Conservation (phyloP, 2,329 filamentous ascomycete genomes). For the Aspergillus amoenus region DNA sequence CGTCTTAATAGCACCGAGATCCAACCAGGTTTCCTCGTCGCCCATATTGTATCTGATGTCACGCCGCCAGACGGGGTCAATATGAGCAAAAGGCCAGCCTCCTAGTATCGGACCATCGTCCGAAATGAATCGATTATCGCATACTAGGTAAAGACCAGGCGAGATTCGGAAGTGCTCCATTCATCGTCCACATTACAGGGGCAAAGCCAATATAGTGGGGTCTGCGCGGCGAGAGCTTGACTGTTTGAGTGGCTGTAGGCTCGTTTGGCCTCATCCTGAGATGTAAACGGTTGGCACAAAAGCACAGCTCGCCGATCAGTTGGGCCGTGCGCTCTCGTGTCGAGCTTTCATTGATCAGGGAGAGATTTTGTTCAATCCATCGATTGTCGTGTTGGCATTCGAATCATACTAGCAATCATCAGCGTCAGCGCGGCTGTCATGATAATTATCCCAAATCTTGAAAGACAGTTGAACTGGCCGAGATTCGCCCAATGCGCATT, state of each 20-base stretch:
- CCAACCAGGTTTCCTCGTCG: not conserved
- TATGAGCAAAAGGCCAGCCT: not conserved
- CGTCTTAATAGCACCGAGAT: too few species aligned
- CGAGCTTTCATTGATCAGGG: not conserved
- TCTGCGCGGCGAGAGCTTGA: not conserved
- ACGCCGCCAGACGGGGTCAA: too few species aligned
- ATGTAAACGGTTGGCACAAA: not conserved
- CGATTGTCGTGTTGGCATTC: not conserved
- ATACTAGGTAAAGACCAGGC: not conserved
- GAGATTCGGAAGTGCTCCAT: not conserved
- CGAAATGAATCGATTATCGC: not conserved
- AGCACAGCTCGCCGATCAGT: constrained; percentile 2
- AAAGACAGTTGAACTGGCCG: not conserved
- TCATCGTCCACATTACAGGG: not conserved
- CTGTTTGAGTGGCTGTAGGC: constrained; percentile 3
- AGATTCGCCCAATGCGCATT: not conserved
- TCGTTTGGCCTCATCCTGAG: not conserved
- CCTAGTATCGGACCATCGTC: not conserved
- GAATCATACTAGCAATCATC: not conserved
- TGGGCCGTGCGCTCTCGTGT: not conserved
- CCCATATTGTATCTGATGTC: not conserved
- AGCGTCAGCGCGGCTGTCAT: not conserved
- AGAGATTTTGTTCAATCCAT: not conserved
- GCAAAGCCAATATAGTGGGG: constrained; percentile 5
- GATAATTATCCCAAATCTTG: too few species aligned